phyloP scores from a whole-genome alignment of 1,139 yeast genomes.

The Kurtzmaniella quercitrusa region DNA sequence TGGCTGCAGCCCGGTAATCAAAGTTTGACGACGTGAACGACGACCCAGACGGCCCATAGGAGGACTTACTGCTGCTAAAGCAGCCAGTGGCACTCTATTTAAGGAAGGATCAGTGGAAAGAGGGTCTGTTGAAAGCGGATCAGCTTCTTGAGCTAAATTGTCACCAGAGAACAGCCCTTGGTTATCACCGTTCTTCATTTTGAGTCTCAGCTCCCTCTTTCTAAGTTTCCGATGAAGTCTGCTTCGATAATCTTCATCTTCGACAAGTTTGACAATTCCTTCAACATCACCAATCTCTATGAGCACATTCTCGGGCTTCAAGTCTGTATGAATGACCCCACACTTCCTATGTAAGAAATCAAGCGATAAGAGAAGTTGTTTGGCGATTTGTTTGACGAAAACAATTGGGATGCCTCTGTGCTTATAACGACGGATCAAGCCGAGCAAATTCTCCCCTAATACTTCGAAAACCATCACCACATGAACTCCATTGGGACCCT shows the following conservation, averaged over 20 bases:
- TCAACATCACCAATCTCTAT: conserved; percentile 78
- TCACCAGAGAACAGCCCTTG: conserved; percentile 4
- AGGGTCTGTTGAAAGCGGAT: not conserved
- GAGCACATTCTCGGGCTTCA: conserved; percentile 87
- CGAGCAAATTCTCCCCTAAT: conserved; percentile 74
- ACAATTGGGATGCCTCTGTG: conserved; percentile 72
- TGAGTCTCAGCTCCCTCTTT: conserved; percentile 16
- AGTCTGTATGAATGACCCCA: conserved; percentile 88
- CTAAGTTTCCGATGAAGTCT: conserved; percentile 36
- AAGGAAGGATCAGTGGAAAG: not conserved
- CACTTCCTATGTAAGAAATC: conserved; percentile 81
- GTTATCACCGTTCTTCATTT: conserved; percentile 14
- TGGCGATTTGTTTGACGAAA: conserved; percentile 76
- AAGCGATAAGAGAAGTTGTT: conserved; percentile 69
- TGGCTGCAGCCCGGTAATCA: conserved; percentile 85
- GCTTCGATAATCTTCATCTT: conserved; percentile 47
- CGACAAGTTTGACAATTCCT: conserved; percentile 55
- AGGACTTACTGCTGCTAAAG: conserved; percentile 20
- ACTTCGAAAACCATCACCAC: conserved; percentile 89
- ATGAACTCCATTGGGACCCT: conserved; percentile 74
- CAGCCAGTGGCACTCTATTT: not conserved
- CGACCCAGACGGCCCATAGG: conserved; percentile 46
- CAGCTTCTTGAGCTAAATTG: not conserved
- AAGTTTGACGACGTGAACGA: conserved; percentile 65
- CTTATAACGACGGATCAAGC: conserved; percentile 61